Base-by-base conservation (phyloP, 352 stramenopile species). In the Pilasporangium apinafurcum region DNA sequence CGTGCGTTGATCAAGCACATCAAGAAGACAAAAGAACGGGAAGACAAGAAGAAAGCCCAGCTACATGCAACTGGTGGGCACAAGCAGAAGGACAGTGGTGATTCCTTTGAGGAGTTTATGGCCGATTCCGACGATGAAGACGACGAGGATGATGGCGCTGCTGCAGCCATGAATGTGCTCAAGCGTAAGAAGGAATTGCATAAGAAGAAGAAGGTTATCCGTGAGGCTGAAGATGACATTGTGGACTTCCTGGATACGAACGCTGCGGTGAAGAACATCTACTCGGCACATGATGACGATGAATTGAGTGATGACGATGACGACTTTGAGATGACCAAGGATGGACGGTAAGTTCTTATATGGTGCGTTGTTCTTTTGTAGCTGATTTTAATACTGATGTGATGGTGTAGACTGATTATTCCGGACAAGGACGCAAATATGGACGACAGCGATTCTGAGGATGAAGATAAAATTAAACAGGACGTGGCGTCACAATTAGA, bases 1-100 rank as follows among this genome's bases (percentile, higher is more conserved):
- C 77, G 66, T 20, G 81, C 89, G 25, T 54, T 98, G 24, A 93
- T 98, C 46, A 95, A 86, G 51, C 91, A 98, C 65, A 97, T 98
- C 54, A 92, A 96, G 58, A 98, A 98, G 76, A 90, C 95, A 6
- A 92, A 90, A 30, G 86, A 97, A 48, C 79, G 90, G 31, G 83
- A 92, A 43, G 72, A 92, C 44, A 90, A 89, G 60, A 89, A 90
- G 53, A 92, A 95, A 49, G 74, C 71, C 12, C 76, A 93, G 37
- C 79, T 86, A 33, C 58, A 65, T 17, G 53, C 54, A 24, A 53
- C 65, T 56, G 68, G 66, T 46, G 63, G 72, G 25, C 46, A 62
- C 9, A 64, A 72, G 38, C 72, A 77, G 54, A 78, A 82, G 44
- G 56, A 48, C 9, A 62, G 59, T 39, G 54, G 59, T 21, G 30